These are phyloP conservation scores for Leccinum fallax DNA, from an alignment of 1,284 basidiomycete species.

Conservation along the genomic window DNA sequence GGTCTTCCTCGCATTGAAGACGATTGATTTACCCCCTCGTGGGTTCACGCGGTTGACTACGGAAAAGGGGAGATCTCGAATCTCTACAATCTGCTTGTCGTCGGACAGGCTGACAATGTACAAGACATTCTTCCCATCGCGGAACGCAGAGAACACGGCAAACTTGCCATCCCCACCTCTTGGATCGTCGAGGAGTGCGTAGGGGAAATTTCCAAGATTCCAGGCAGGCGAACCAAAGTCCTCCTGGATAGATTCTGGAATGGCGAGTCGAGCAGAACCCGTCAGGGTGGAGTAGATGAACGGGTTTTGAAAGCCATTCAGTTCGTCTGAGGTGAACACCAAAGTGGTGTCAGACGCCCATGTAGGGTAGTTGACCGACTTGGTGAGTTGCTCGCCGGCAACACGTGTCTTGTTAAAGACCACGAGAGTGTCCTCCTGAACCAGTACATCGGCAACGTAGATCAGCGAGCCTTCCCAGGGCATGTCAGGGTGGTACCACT, in stretches of 20 bases:
- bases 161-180: slow-evolving; percentile 32
- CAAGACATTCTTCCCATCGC: slow-evolving; percentile 52
- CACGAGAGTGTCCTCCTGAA: slow-evolving; percentile 37
- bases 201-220: slow-evolving; percentile 51
- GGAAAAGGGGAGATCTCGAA: slow-evolving; percentile 49
- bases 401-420: slow-evolving; percentile 39
- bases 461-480: slow-evolving; percentile 77
- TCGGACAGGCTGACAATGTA: slow-evolving; percentile 48
- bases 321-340: slow-evolving; percentile 68
- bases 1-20: slow-evolving; percentile 28
- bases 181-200: slow-evolving; percentile 45
- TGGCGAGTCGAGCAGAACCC: slow-evolving; percentile 40
- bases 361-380: slow-evolving; percentile 55
- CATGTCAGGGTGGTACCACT: slow-evolving; percentile 83
- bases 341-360: slow-evolving; percentile 64
- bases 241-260: slow-evolving; percentile 45
- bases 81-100: slow-evolving; percentile 30
- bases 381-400: slow-evolving; percentile 49
- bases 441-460: slow-evolving; percentile 51
- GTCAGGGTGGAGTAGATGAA: slow-evolving; percentile 49
- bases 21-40: slow-evolving; percentile 32
- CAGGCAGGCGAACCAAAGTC: slow-evolving; percentile 67
- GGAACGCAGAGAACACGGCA: slow-evolving; percentile 50
- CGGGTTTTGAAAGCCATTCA: slow-evolving; percentile 62
- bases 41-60: slow-evolving; percentile 43